Evolutionary conservation across 2,329 filamentous ascomycete genomes (phyloP).

Genomic region (Paecilomyces variotii): DNA sequence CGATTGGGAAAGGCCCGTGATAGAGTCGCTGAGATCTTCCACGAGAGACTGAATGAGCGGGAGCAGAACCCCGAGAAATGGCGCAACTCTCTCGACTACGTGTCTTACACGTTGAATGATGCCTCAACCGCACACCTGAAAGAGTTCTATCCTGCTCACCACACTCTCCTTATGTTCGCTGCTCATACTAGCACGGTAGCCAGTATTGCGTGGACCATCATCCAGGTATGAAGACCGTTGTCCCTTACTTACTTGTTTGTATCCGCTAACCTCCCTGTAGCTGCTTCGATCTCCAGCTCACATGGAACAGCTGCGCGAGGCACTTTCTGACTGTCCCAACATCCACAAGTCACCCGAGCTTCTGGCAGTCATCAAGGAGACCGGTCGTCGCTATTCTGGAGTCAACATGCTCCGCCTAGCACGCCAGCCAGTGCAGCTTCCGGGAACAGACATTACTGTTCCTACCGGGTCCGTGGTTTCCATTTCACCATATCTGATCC

Average conservation of each 20-base stretch:
- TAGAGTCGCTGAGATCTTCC: constrained; percentile 8
- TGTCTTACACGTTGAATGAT: constrained; percentile 10
- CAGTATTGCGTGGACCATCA: constrained; percentile 9
- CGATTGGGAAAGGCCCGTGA: constrained; percentile 6
- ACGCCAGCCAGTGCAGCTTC: constrained; percentile 5
- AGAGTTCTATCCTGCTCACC: constrained; percentile 8
- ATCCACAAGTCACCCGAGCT: constrained; percentile 7
- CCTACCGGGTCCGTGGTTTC: constrained; percentile 7
- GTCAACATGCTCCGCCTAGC: constrained; percentile 8
- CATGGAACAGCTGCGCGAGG: constrained; percentile 6
- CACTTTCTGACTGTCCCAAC: constrained; percentile 5
- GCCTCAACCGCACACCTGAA: constrained; percentile 8
- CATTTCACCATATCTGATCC: constrained; percentile 9
- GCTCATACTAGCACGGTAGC: constrained; percentile 11
- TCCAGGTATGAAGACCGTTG: constrained; percentile 3
- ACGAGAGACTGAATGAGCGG: constrained; percentile 6
- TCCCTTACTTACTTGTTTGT: background rate
- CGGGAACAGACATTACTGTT: constrained; percentile 6
- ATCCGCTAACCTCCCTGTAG: background rate
- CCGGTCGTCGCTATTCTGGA: constrained; percentile 8
- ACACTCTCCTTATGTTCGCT: constrained; percentile 10
- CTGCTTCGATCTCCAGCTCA: constrained; percentile 7
- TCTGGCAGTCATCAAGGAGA: constrained; percentile 9
- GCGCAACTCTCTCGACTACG: constrained; percentile 8
- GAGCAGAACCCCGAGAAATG: constrained; percentile 8